A percentile compares a stretch with the other conserved stretches of the same genome.
These are phyloP conservation scores for Lanmaoa rubissima DNA, from an alignment of 768 basidiomycete species.

Conservation along the genomic window DNA sequence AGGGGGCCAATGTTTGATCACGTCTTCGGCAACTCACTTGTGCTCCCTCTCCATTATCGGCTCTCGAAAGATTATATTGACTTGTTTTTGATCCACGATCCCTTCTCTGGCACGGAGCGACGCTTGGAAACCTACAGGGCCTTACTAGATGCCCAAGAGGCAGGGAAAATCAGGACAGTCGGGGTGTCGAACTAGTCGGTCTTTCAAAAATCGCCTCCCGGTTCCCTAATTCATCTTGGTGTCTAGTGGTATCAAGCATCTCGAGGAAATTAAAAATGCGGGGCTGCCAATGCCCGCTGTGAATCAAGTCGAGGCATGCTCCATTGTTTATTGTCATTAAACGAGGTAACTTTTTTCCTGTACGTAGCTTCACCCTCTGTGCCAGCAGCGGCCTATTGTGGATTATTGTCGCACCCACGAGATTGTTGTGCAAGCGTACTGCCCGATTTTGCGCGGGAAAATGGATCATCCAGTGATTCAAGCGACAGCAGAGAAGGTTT, in stretches of 20 bases:
- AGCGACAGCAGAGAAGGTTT: conserved; percentile 59
- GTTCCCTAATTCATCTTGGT: not conserved
- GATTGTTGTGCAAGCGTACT: conserved; percentile 73
- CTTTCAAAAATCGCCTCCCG: not conserved
- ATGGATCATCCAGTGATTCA: conserved; percentile 54
- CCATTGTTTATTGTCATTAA: not conserved
- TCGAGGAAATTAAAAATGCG: conserved; percentile 67
- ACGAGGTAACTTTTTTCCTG: conserved; percentile 7
- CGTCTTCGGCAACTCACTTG: conserved; percentile 8
- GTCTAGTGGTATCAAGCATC: conserved; percentile 62
- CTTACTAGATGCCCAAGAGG: conserved; percentile 56
- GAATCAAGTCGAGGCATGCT: conserved; percentile 76
- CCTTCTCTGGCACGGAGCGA: conserved; percentile 56
- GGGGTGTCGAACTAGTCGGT: conserved; percentile 85
- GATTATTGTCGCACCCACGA: conserved; percentile 62
- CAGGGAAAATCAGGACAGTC: conserved; percentile 67
- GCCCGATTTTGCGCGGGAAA: conserved; percentile 64
- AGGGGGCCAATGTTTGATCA: conserved; percentile 14
- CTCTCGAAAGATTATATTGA: conserved; percentile 55
- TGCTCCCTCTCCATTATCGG: not conserved
- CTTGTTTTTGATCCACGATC: conserved; percentile 77
- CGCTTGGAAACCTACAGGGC: conserved; percentile 75
- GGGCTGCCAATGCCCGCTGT: conserved; percentile 67
- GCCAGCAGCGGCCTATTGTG: conserved; percentile 78
- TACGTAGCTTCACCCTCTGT: conserved; percentile 71